These are phyloP conservation scores for Paecilomyces niveus DNA, from an alignment of 2,329 filamentous ascomycete genomes.

Conservation along the genomic window DNA sequence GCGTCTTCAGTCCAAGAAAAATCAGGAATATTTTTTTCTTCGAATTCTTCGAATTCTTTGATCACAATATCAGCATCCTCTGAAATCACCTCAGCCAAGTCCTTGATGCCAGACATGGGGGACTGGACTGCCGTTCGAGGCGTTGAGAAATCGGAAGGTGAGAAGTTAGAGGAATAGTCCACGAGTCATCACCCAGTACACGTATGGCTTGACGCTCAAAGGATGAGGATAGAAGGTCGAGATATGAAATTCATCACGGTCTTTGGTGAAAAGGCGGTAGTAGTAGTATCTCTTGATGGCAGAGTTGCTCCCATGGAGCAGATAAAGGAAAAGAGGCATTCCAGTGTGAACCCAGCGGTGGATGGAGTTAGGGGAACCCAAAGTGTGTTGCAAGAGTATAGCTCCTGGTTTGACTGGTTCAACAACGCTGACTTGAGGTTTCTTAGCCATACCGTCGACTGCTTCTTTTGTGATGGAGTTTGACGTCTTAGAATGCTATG, in stretches of 20 bases:
- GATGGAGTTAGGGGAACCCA: not conserved
- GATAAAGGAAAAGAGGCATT: not conserved
- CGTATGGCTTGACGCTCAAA: not conserved
- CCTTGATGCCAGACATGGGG: not conserved
- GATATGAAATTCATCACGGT: not conserved
- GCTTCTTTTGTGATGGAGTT: not conserved
- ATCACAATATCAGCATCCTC: not conserved
- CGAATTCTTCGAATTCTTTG: not conserved
- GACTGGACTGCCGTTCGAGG: not conserved
- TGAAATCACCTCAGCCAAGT: not conserved
- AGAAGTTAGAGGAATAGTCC: not conserved
- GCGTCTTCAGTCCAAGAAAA: not conserved
- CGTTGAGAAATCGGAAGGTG: not conserved
- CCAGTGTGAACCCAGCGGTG: not conserved
- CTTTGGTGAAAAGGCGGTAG: not conserved
- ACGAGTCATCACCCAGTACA: not conserved
- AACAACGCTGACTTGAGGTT: not conserved
- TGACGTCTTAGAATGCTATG: not conserved
- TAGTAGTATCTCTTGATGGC: not conserved
- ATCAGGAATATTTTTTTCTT: not conserved
- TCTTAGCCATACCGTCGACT: not conserved
- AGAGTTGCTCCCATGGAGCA: not conserved
- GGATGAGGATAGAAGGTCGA: not conserved
- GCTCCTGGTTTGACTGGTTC: not conserved
- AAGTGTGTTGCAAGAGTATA: not conserved